Conservation (phyloP, 495 filamentous ascomycete genomes). For the Aspergillus nidulans region DNA sequence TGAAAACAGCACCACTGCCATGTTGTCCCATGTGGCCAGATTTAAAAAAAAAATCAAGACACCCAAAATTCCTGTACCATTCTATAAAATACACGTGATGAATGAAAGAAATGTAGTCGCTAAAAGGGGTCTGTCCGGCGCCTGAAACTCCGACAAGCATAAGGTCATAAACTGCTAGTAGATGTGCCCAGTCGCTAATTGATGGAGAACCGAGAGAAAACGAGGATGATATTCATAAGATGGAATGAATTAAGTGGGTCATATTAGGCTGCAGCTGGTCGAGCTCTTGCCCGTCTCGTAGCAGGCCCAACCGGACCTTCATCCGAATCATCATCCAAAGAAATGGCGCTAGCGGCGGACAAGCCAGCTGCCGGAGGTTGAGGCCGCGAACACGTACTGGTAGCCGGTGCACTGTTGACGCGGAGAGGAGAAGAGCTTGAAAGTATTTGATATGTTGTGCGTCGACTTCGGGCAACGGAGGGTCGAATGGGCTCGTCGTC, state of each 20-base stretch:
- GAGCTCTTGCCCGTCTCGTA: slow-evolving; percentile 19
- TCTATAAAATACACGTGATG: neutral
- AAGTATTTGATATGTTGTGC: slow-evolving; percentile 5
- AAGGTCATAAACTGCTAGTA: slow-evolving; percentile 1
- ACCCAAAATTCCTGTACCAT: slow-evolving; percentile 1
- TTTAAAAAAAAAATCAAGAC: neutral
- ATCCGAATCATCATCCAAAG: slow-evolving; percentile 30
- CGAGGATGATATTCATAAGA: neutral
- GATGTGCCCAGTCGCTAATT: neutral
- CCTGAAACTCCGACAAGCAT: slow-evolving; percentile 8
- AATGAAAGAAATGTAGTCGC: neutral
- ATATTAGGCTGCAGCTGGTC: neutral
- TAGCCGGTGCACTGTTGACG: neutral
- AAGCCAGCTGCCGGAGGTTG: slow-evolving; percentile 11
- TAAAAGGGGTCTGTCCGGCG: neutral
- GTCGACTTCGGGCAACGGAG: slow-evolving; percentile 16
- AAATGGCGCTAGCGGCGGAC: slow-evolving; percentile 21
- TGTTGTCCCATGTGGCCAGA: neutral
- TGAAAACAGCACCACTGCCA: neutral
- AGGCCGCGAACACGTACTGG: neutral
- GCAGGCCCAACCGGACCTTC: slow-evolving; percentile 30
- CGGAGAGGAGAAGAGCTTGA: slow-evolving; percentile 17
- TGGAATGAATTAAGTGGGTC: no score
- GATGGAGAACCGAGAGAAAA: neutral
- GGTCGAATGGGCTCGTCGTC: slow-evolving; percentile 27